Percentiles rank a stretch among this genome's conserved stretches.
These are phyloP conservation scores for Aspergillus ibericus DNA, from an alignment of 2,329 filamentous ascomycete species.

Conservation along the genomic window DNA sequence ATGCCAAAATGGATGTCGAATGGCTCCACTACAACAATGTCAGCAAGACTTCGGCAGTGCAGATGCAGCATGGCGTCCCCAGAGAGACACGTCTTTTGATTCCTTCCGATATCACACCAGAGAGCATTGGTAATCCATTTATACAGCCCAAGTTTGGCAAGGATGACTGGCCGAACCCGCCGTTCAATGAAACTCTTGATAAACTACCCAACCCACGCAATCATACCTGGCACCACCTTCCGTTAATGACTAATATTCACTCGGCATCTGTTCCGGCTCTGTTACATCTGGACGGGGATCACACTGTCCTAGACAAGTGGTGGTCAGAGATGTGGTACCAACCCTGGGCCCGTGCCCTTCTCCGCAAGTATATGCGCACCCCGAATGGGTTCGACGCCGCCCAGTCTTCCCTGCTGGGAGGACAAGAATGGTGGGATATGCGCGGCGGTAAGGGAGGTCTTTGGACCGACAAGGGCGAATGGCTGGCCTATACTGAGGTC, in stretches of 20 bases:
- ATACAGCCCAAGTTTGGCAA: constrained; percentile 29
- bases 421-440: constrained; percentile 50
- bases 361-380: constrained; percentile 51
- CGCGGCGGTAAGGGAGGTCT: constrained; percentile 55
- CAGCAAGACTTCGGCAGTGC: constrained; percentile 35
- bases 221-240: constrained; percentile 44
- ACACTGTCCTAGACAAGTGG: constrained; percentile 31
- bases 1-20: constrained; percentile 41
- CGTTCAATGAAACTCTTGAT: constrained; percentile 43
- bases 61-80: constrained; percentile 38
- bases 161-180: constrained; percentile 30
- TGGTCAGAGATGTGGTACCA: constrained; percentile 54
- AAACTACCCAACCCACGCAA: constrained; percentile 41
- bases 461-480: constrained; percentile 53
- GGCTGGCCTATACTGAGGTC: constrained; percentile 52
- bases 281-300: constrained; percentile 43
- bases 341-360: constrained; percentile 49
- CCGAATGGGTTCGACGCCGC: constrained; percentile 45
- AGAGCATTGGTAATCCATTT: constrained; percentile 36
- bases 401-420: constrained; percentile 47
- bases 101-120: constrained; percentile 37
- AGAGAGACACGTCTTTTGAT: constrained; percentile 41
- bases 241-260: constrained; percentile 51
- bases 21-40: constrained; percentile 44
- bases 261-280: constrained; percentile 49